phyloP scores from a whole-genome alignment of 306 rosid species.

The Crotalaria pallida region DNA sequence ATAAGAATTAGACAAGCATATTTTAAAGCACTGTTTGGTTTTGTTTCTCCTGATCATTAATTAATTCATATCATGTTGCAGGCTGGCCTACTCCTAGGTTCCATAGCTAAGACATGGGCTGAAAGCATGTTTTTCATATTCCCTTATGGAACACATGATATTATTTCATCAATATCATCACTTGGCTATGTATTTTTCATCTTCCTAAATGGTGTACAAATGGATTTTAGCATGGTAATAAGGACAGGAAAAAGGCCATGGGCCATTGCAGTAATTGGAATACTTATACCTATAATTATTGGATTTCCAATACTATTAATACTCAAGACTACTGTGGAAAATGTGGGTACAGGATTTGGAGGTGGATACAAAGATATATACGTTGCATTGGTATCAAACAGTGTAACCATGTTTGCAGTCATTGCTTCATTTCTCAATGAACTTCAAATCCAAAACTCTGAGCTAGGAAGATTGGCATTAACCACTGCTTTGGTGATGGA shows the following conservation, averaged over 20 bases:
- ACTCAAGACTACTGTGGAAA: too few relatives aligned
- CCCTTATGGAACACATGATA: constrained; percentile 34
- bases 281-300: neutral
- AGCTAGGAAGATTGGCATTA: constrained; percentile 38
- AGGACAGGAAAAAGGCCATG: constrained; percentile 45
- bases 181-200: constrained; percentile 33
- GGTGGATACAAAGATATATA: neutral
- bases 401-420: constrained; percentile 31
- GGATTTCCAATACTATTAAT: neutral
- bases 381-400: constrained; percentile 13
- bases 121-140: constrained; percentile 4
- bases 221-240: constrained; percentile 30
- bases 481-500: constrained; percentile 46
- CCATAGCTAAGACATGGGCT: neutral
- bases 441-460: constrained; percentile 42
- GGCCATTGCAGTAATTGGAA: constrained; percentile 22
- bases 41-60: neutral
- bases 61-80: constrained; percentile 5
- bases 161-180: constrained; percentile 25
- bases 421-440: constrained; percentile 26
- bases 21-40: too few relatives aligned
- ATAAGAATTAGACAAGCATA: too few relatives aligned
- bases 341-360: neutral
- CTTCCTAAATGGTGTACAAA: constrained; percentile 43
- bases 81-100: constrained; percentile 43